Conservation (phyloP, 2,329 filamentous ascomycete species). For the Monosporascus sp. region DNA sequence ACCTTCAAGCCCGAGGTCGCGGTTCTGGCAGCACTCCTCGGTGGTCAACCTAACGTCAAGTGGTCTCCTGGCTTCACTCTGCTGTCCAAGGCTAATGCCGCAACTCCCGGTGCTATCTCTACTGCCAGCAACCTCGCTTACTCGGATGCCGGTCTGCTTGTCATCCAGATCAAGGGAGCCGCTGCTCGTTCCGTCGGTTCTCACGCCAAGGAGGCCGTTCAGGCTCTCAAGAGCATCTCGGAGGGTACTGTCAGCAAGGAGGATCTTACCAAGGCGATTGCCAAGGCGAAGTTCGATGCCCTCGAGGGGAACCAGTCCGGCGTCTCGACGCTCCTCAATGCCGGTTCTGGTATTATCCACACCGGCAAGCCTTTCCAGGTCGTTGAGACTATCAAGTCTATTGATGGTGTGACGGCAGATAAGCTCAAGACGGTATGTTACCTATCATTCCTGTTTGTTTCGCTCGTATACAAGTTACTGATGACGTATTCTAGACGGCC, state of each 20-base stretch:
- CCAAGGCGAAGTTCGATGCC: conserved; percentile 88
- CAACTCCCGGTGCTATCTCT: conserved; percentile 61
- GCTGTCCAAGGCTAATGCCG: conserved; percentile 71
- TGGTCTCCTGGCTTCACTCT: conserved; percentile 93
- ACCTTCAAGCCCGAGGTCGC: conserved; percentile 86
- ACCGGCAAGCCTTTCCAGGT: conserved; percentile 80
- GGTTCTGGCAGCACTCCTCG: conserved; percentile 83
- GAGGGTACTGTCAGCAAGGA: conserved; percentile 74
- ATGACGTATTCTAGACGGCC: conserved; percentile 59
- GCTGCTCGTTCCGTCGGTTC: conserved; percentile 66
- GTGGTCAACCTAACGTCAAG: conserved; percentile 88
- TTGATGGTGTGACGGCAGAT: conserved; percentile 77
- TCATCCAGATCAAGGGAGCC: conserved; percentile 70
- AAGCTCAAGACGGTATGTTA: conserved; percentile 77
- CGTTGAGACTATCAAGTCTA: conserved; percentile 69
- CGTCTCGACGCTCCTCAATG: conserved; percentile 72
- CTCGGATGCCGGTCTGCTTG: conserved; percentile 89
- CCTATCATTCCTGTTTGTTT: background rate
- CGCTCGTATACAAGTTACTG: conserved; percentile 13
- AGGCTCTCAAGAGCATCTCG: conserved; percentile 76
- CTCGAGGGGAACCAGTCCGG: conserved; percentile 77
- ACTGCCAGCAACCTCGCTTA: conserved; percentile 76
- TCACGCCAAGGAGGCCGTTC: conserved; percentile 72
- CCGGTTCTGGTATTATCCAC: conserved; percentile 78
- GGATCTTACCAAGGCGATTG: conserved; percentile 85